These are phyloP conservation scores for Ceratocystis variospora DNA, from an alignment of 2,329 filamentous ascomycete species.

Conservation along the genomic window DNA sequence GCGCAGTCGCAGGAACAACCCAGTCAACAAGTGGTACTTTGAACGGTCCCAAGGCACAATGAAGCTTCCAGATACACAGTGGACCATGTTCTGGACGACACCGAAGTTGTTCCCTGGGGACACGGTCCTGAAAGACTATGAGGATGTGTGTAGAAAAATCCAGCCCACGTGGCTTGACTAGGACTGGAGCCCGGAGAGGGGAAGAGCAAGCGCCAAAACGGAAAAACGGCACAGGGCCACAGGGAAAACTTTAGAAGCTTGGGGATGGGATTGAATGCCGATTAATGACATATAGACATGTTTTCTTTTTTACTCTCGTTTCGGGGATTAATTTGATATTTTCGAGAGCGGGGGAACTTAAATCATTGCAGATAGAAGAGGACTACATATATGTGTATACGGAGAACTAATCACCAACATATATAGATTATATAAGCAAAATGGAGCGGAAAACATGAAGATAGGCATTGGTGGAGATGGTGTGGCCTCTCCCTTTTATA, in stretches of 20 bases:
- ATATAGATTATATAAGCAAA: background rate
- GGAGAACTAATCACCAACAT: background rate
- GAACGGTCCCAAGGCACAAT: slow-evolving; percentile 72
- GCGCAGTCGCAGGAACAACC: slow-evolving; percentile 79
- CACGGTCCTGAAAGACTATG: slow-evolving; percentile 51
- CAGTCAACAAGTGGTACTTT: slow-evolving; percentile 99
- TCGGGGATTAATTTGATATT: slow-evolving; percentile 8
- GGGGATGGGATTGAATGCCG: background rate
- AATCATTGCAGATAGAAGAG: background rate
- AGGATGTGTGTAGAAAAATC: slow-evolving; percentile 55
- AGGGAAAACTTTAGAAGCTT: background rate
- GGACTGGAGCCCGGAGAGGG: background rate
- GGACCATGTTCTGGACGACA: slow-evolving; percentile 99
- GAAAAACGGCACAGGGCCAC: background rate
- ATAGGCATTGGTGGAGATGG: background rate
- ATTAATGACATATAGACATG: background rate
- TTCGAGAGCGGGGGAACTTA: background rate
- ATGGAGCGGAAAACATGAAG: background rate
- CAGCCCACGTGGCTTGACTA: slow-evolving; percentile 49
- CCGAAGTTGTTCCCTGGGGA: slow-evolving; percentile 44
- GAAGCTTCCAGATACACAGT: slow-evolving; percentile 69
- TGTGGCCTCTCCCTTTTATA: background rate
- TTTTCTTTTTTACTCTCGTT: background rate
- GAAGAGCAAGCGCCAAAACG: no score
- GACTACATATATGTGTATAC: no score